These are phyloP conservation scores for Nakazawaea holstii DNA, from an alignment of 805 yeast genomes.

Conservation along the genomic window DNA sequence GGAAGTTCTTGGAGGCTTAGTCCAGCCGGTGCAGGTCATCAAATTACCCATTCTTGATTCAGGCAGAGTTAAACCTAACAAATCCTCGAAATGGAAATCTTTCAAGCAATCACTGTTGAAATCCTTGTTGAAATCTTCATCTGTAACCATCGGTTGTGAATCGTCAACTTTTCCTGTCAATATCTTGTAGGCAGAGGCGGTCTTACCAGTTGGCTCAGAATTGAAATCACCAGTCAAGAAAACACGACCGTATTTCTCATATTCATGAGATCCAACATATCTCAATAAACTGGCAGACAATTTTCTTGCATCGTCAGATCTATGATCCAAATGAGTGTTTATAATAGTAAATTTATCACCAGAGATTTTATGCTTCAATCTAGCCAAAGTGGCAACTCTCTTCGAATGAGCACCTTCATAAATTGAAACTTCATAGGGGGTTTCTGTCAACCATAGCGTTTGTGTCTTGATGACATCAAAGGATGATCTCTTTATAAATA, in stretches of 20 bases:
- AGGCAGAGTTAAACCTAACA: slow-evolving; percentile 18
- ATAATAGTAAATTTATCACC: slow-evolving; percentile 27
- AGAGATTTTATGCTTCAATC: slow-evolving; percentile 13
- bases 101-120: slow-evolving; percentile 14
- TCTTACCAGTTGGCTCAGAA: slow-evolving; percentile 37
- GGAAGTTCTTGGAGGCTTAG: slow-evolving; percentile 15
- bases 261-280: slow-evolving; percentile 31
- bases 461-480: slow-evolving; percentile 35
- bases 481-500: slow-evolving; percentile 32
- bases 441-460: slow-evolving; percentile 48
- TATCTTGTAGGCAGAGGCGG: slow-evolving; percentile 27
- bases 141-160: slow-evolving; percentile 12
- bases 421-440: slow-evolving; percentile 47
- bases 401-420: slow-evolving; percentile 34
- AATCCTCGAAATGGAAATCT: slow-evolving; percentile 24
- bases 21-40: slow-evolving; percentile 37
- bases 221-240: slow-evolving; percentile 57
- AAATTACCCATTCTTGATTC: slow-evolving; percentile 27
- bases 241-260: slow-evolving; percentile 27
- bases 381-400: slow-evolving; percentile 34
- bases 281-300: slow-evolving; percentile 39
- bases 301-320: slow-evolving; percentile 38
- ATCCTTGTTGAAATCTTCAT: slow-evolving; percentile 17
- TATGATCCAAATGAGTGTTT: slow-evolving; percentile 48
- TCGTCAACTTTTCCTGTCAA: slow-evolving; percentile 18